Evolutionary conservation across 208 protist species (phyloP), one percentile per base, ranked within the genome.

Genomic region (Porcisia deanei): DNA sequence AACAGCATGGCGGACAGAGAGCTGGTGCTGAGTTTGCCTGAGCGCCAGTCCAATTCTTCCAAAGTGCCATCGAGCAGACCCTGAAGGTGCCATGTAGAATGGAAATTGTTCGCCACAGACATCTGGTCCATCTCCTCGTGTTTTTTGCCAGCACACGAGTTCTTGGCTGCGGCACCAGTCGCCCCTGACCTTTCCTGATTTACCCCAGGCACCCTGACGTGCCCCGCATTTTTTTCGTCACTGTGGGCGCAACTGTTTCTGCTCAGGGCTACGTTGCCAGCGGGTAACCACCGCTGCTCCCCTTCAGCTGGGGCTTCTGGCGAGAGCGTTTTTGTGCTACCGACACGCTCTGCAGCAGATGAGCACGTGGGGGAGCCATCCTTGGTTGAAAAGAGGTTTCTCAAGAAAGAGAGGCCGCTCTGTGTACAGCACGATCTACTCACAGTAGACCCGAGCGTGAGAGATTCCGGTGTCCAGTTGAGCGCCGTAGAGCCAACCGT

Each of bases 1-100:
- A 87, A 59, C 53, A 78, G 71, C 37, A 81, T 64, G 39, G 64
- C 75, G n/a, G n/a, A 49, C 75, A 84, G 66, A 5, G 75, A 84
- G 1, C 37, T 45, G 9, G 61, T 64, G 9, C 20, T 49, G 10
- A 4, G 37, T 20, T 43, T 76, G 37, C 18, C 12, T 37, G 49
- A 8, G 34, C 37, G 25, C 18, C 52, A 8, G 37, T 72, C 68
- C 0, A 14, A 71, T 25, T 55, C 59, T 49, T n/a, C 34, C 49
- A 55, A 12, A 22, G 57, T 41, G 6, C 49, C 70, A 10, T 70
- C 63, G 7, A 77, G 41, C 5, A 82, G 20, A 1, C 78, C 78
- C 49, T 82, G 78, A 53, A 68, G 73, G 9, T 71, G 34, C 78
- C 78, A 82, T 39, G 4, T 63, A 25, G 7, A 52, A 68, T 41